These are phyloP conservation scores for Cicer pinnatifidum DNA, from an alignment of 306 rosid species.

Conservation along the genomic window DNA sequence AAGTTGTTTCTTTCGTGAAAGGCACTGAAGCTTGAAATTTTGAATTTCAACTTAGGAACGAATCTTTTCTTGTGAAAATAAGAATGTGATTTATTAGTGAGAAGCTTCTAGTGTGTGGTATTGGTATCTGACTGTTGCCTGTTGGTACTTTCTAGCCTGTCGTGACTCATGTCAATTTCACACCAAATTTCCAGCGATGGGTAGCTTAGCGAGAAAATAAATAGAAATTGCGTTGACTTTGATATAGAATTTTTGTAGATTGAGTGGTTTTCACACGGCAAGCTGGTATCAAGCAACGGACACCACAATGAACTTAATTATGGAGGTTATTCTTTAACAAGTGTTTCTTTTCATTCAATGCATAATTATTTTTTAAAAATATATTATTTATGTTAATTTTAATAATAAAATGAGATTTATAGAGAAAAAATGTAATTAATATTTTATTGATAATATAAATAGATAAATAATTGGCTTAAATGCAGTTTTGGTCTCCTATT, in stretches of 20 bases:
- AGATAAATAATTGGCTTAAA: no score
- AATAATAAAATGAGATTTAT: no score
- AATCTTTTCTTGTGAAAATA: not conserved
- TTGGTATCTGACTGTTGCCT: not conserved
- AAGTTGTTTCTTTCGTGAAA: not conserved
- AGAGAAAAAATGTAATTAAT: no score
- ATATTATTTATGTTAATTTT: no score
- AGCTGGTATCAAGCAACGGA: no score
- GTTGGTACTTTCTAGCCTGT: conserved; percentile 13
- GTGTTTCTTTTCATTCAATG: no score
- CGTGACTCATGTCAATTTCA: not conserved
- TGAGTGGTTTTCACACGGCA: no score
- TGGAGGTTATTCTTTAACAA: no score
- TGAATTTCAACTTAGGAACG: not conserved
- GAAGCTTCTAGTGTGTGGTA: not conserved
- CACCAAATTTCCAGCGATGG: conserved; percentile 3
- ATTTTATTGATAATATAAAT: no score
- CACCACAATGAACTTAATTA: no score
- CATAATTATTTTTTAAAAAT: no score
- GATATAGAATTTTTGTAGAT: not conserved
- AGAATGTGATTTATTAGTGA: not conserved
- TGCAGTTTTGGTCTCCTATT: no score
- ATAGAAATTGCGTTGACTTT: conserved; percentile 9
- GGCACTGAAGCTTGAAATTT: not conserved
- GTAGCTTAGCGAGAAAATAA: not conserved